Evolutionary conservation across 306 rosid species (phyloP).

Genomic region (Casuarina glauca): DNA sequence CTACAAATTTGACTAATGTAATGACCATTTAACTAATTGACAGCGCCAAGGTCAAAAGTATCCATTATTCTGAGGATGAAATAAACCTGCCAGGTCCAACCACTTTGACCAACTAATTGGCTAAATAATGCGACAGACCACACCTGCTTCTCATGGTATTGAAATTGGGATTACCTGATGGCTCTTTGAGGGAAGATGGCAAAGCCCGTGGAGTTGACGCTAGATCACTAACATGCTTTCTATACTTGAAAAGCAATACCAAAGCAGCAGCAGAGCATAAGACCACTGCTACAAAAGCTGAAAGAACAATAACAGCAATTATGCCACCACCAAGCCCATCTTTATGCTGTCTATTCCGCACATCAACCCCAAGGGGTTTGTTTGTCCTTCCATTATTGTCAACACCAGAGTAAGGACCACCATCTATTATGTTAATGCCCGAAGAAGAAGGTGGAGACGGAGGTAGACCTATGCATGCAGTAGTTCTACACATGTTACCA

Average conservation of each 20-base stretch:
- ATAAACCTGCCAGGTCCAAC: conserved; percentile 12
- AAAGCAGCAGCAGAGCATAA: conserved; percentile 57
- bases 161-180: conserved; percentile 54
- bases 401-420: conserved; percentile 59
- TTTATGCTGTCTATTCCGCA: conserved; percentile 57
- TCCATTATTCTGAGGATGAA: conserved; percentile 15
- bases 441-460: conserved; percentile 81
- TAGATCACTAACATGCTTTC: conserved; percentile 40
- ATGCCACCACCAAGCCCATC: conserved; percentile 57
- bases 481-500: conserved; percentile 21
- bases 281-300: conserved; percentile 53
- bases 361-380: conserved; percentile 87
- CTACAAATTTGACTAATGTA: background rate
- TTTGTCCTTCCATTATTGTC: conserved; percentile 57
- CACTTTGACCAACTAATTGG: background rate
- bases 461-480: conserved; percentile 69
- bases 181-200: conserved; percentile 52
- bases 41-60: background rate
- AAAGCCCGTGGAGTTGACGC: conserved; percentile 41
- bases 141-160: conserved; percentile 12
- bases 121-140: background rate
- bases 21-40: conserved; percentile 7
- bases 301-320: conserved; percentile 58
- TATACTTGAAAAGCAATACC: conserved; percentile 51
- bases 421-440: conserved; percentile 47